Evolutionary conservation across 2,329 filamentous ascomycete species (phyloP).

Genomic region (Grosmannia clavigera): DNA sequence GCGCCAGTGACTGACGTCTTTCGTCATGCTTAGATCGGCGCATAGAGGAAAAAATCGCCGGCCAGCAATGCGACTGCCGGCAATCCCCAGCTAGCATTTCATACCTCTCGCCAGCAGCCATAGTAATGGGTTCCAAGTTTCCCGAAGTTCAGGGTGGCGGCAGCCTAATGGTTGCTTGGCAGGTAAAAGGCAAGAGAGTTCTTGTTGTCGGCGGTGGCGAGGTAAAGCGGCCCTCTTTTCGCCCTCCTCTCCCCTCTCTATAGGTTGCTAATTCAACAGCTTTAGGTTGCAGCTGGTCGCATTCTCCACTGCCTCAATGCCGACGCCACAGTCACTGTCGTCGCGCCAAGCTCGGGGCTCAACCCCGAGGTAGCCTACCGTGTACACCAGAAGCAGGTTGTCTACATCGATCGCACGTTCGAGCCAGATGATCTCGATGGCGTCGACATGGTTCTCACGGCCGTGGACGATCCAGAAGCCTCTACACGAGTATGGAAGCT

Average conservation of each 20-base stretch:
- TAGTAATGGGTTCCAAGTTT: slow-evolving; percentile 34
- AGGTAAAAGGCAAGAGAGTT: slow-evolving; percentile 77
- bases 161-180: slow-evolving; percentile 91
- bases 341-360: slow-evolving; percentile 67
- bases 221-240: slow-evolving; percentile 34
- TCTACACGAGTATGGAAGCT: slow-evolving; percentile 86
- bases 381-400: slow-evolving; percentile 60
- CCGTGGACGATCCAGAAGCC: slow-evolving; percentile 86
- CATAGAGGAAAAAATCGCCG: background rate
- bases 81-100: background rate
- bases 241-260: background rate
- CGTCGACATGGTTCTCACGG: slow-evolving; percentile 78
- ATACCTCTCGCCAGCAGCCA: background rate
- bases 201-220: slow-evolving; percentile 93
- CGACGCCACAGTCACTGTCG: slow-evolving; percentile 78
- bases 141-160: slow-evolving; percentile 80
- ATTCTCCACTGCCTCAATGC: slow-evolving; percentile 92
- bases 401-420: slow-evolving; percentile 73
- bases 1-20: background rate
- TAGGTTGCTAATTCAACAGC: slow-evolving; percentile 2
- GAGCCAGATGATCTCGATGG: slow-evolving; percentile 74
- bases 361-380: slow-evolving; percentile 83
- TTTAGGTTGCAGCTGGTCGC: slow-evolving; percentile 83
- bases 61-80: background rate
- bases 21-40: background rate